phyloP scores from a whole-genome alignment of 2,329 filamentous ascomycete species.

The Cytospora leucostoma region DNA sequence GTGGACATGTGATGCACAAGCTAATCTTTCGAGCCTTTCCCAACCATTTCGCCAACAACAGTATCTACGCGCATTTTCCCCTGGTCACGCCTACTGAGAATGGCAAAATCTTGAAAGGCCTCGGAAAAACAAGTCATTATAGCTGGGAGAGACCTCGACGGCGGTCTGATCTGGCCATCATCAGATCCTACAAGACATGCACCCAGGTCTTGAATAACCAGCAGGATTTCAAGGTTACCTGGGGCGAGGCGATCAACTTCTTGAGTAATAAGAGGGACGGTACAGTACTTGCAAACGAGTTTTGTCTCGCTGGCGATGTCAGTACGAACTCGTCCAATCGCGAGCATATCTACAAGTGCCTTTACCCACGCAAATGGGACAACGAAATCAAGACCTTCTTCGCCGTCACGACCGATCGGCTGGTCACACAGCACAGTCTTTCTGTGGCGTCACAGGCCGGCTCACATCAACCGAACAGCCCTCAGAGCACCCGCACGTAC shows the following conservation, averaged over 20 bases:
- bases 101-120: constrained; percentile 56
- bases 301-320: constrained; percentile 10
- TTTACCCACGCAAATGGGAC: neutral
- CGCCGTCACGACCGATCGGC: neutral
- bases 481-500: constrained; percentile 50
- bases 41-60: constrained; percentile 49
- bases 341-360: neutral
- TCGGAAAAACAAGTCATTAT: constrained; percentile 59
- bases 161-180: constrained; percentile 47
- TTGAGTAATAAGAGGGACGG: constrained; percentile 36
- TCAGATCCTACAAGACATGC: constrained; percentile 53
- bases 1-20: constrained; percentile 48
- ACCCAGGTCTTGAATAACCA: constrained; percentile 54
- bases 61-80: constrained; percentile 64
- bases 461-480: neutral
- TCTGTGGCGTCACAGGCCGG: neutral
- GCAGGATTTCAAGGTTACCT: constrained; percentile 59
- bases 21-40: constrained; percentile 49
- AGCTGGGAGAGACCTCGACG: constrained; percentile 56
- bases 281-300: neutral
- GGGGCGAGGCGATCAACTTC: constrained; percentile 55
- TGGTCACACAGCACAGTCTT: neutral
- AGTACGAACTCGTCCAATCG: neutral
- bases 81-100: constrained; percentile 49
- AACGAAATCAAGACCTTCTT: constrained; percentile 4